Conservation (phyloP, 1,139 yeast genomes). For the Candida sp. region DNA sequence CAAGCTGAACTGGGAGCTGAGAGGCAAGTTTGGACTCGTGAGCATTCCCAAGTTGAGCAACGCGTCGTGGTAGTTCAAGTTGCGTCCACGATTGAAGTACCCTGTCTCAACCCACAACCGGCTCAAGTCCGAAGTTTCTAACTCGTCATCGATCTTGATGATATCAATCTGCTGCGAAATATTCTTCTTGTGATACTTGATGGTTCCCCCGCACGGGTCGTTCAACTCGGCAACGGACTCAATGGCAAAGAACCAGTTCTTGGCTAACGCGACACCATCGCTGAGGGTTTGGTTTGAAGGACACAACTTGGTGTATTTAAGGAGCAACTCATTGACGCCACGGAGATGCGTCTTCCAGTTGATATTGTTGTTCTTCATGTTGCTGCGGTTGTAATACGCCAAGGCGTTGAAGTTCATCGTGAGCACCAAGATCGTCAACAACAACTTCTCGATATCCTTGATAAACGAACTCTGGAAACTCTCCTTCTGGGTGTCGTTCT, state of each 20-base stretch:
- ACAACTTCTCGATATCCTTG: constrained; percentile 38
- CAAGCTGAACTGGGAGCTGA: constrained; percentile 32
- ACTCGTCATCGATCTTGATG: constrained; percentile 16
- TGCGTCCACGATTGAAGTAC: constrained; percentile 27
- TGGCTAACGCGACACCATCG: constrained; percentile 47
- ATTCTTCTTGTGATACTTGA: constrained; percentile 17
- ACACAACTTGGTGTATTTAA: constrained; percentile 32
- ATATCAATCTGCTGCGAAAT: constrained; percentile 12
- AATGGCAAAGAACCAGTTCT: constrained; percentile 50
- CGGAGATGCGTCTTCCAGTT: constrained; percentile 43
- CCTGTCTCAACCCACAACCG: constrained; percentile 37
- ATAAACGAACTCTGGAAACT: constrained; percentile 17
- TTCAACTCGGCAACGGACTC: constrained; percentile 41
- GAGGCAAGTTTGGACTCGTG: constrained; percentile 17
- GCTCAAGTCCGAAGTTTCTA: constrained; percentile 20
- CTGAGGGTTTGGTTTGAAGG: constrained; percentile 20
- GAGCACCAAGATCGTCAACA: constrained; percentile 41
- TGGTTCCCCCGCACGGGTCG: constrained; percentile 36
- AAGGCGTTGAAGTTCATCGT: constrained; percentile 43
- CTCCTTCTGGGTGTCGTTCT: constrained; percentile 13
- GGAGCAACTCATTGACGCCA: constrained; percentile 45
- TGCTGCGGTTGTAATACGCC: constrained; percentile 10
- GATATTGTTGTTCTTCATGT: neutral
- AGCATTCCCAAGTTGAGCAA: constrained; percentile 33
- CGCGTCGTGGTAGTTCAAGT: constrained; percentile 39